phyloP scores from a whole-genome alignment of 495 filamentous ascomycete species.

The Letharia lupina region DNA sequence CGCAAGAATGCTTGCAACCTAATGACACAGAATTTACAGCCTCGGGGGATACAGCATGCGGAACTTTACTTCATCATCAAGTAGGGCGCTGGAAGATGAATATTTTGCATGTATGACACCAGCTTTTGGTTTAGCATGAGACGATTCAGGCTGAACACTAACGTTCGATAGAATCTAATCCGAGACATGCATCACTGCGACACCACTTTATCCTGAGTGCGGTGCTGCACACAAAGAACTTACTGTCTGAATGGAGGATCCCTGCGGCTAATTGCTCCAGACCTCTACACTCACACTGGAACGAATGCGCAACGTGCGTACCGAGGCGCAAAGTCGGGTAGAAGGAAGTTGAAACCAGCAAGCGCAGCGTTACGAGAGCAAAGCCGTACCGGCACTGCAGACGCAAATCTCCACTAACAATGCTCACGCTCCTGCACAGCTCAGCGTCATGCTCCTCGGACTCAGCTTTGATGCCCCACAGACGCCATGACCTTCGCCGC shows the following conservation, averaged over 20 bases:
- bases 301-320: not conserved
- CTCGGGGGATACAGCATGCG: no score
- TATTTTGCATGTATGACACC: no score
- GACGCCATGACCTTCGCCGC: not conserved
- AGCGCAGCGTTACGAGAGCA: not conserved
- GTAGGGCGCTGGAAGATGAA: no score
- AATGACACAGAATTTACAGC: no score
- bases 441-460: not conserved
- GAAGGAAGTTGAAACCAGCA: not conserved
- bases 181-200: not conserved
- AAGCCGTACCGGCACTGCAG: not conserved
- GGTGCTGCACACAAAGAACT: not conserved
- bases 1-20: no score
- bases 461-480: not conserved
- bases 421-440: not conserved
- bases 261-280: not conserved
- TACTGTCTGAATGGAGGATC: not conserved
- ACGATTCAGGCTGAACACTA: no score
- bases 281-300: not conserved
- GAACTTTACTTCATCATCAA: no score
- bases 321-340: not conserved
- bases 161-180: no score
- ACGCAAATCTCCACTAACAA: not conserved
- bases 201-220: not conserved
- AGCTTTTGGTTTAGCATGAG: no score